A percentile compares a stretch with the other conserved stretches of the same genome.
These are phyloP conservation scores for Vitis hybrid DNA, from an alignment of 177 flowering plant species.

Conservation along the genomic window DNA sequence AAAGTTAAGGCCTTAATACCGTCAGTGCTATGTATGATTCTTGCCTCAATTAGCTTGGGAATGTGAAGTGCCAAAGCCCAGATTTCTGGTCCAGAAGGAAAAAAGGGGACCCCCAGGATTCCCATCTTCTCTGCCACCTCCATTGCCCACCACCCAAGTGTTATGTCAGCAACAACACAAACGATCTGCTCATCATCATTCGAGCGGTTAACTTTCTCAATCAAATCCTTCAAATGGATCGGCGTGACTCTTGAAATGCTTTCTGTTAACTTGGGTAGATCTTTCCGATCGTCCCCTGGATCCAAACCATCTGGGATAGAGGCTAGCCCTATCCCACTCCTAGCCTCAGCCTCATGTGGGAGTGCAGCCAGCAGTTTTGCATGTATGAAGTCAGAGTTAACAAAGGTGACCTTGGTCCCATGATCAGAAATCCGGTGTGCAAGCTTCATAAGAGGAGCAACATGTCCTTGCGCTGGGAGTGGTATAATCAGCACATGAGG, in stretches of 20 bases:
- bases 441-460: too few relatives aligned
- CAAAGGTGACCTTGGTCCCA: too few relatives aligned
- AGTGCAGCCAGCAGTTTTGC: too few relatives aligned
- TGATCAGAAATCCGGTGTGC: slow-evolving; percentile 4
- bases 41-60: neutral
- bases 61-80: slow-evolving; percentile 17
- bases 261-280: slow-evolving; percentile 11
- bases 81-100: slow-evolving; percentile 11
- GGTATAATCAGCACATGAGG: too few relatives aligned
- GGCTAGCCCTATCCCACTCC: too few relatives aligned
- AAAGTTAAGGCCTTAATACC: too few relatives aligned
- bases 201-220: neutral
- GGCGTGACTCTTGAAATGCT: neutral
- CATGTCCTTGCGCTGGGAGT: too few relatives aligned
- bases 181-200: neutral
- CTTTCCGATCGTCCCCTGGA: slow-evolving; percentile 19
- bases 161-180: slow-evolving; percentile 16
- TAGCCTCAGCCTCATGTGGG: too few relatives aligned
- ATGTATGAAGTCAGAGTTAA: neutral
- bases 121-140: slow-evolving; percentile 21
- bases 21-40: neutral
- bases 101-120: slow-evolving; percentile 10
- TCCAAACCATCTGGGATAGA: slow-evolving; percentile 10
- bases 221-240: neutral
- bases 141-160: slow-evolving; percentile 5